Evolutionary conservation across 176 grass and related monocot genomes (phyloP).

Genomic region (Oryza meyeriana): DNA sequence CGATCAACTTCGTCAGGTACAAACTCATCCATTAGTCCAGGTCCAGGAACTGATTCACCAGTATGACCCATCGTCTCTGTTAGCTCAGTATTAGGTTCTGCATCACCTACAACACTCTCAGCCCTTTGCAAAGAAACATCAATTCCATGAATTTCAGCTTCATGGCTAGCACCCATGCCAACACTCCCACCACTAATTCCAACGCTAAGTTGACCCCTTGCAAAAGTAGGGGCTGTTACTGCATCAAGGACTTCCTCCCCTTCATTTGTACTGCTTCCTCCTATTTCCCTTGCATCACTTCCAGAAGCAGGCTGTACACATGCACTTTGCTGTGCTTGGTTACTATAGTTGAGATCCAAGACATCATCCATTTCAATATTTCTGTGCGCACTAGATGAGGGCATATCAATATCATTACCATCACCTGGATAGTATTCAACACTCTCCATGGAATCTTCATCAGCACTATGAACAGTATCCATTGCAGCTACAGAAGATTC

Average conservation of each 20-base stretch:
- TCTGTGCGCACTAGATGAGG: conserved; percentile 67
- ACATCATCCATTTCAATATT: conserved; percentile 81
- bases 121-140: conserved; percentile 85
- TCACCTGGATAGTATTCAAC: conserved; percentile 90
- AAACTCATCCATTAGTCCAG: conserved; percentile 81
- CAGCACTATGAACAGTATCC: conserved; percentile 54
- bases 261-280: conserved; percentile 95
- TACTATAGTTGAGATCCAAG: conserved; percentile 88
- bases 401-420: conserved; percentile 68
- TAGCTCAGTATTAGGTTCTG: conserved; percentile 79
- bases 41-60: conserved; percentile 83
- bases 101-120: conserved; percentile 78
- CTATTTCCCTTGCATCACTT: conserved; percentile 84
- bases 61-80: conserved; percentile 95
- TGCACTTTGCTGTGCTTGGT: conserved; percentile 91
- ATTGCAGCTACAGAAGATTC: conserved; percentile 96
- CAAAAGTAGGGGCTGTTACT: conserved; percentile 68
- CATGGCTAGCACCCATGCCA: conserved; percentile 96
- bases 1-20: conserved; percentile 67
- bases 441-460: conserved; percentile 95
- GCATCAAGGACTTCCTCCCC: conserved; percentile 93
- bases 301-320: conserved; percentile 74
- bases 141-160: conserved; percentile 97
- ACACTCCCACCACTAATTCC: conserved; percentile 94
- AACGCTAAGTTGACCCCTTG: conserved; percentile 78